Evolutionary conservation across 1,284 basidiomycete genomes (phyloP), one percentile per base, ranked within the genome.

Genomic region (Cryptococcus amylolentus): DNA sequence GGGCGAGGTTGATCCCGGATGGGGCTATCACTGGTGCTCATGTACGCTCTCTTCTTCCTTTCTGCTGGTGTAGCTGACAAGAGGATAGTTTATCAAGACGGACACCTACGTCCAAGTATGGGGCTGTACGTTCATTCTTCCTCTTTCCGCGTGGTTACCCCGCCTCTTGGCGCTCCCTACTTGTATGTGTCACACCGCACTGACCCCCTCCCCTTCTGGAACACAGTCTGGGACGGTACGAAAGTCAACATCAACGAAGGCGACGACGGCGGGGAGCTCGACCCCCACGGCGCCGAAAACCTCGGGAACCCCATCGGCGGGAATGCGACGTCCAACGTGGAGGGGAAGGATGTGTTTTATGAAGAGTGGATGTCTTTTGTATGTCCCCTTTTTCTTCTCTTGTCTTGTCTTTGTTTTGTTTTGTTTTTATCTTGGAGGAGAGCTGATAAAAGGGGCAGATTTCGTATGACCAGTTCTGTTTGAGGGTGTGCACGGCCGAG

Each of bases 301-400:
- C 64, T 71, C 63, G 81, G 80, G 47, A 82, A 82, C 77, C 81
- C 81, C 48, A 67, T 80, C 51, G 81, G 81, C 49, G 81, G 80
- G 38, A 81, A 81, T 64, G 81, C 81, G 51, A 81, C 80, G 42
- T 76, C 77, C 55, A 81, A 81, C 70, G 71, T 78, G 26, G 76
- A 77, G 9, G 80, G 80, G 28, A 51, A 67, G 27, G 80, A 81
- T 54, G 80, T 80, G 41, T 70, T 69, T 57, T 81, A 81, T 74
- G 69, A 81, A 65, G 80, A 81, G 70, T 81, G 80, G 80, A 81
- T 77, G 75, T 38, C 31, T 5, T 49, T 49, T 38, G 48, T 49
- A 18, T 9, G 48, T 49, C 6, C 27, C 12, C 7, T 14, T 7
- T 27, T 4, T 14, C 31, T 47, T 47, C 28, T n/a, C 9, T 46